A percentile compares a stretch with the other conserved stretches of the same genome.
Evolutionary conservation across 495 filamentous ascomycete species (phyloP).

Genomic region (Penicillium paradoxum): DNA sequence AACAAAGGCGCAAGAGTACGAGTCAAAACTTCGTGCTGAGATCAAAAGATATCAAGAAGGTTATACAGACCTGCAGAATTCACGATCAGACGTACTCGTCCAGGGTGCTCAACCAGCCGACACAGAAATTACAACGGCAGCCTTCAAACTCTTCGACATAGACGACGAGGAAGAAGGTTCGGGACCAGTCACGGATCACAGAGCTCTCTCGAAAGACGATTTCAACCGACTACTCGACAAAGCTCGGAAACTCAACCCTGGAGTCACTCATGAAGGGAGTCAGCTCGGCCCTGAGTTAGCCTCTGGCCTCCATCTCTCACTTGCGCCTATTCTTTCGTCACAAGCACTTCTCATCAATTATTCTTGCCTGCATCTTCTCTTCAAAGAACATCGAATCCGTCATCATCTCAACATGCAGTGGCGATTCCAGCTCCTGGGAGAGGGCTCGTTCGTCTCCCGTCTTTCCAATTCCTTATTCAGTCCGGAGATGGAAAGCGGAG

Average conservation of each 20-base stretch:
- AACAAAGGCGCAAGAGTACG: slow-evolving; percentile 57
- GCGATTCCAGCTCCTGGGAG: slow-evolving; percentile 75
- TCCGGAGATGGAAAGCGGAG: slow-evolving; percentile 74
- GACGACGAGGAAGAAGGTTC: slow-evolving; percentile 25
- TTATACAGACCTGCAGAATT: background rate
- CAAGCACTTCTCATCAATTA: slow-evolving; percentile 75
- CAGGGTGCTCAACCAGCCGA: background rate
- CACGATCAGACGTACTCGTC: background rate
- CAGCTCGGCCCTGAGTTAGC: slow-evolving; percentile 65
- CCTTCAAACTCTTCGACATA: slow-evolving; percentile 40
- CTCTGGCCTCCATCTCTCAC: slow-evolving; percentile 66
- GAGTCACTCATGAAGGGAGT: slow-evolving; percentile 3
- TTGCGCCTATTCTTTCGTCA: slow-evolving; percentile 64
- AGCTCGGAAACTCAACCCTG: slow-evolving; percentile 7
- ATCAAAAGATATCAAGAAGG: slow-evolving; percentile 36
- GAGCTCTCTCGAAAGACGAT: slow-evolving; percentile 25
- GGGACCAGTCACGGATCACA: slow-evolving; percentile 23
- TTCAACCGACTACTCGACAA: slow-evolving; percentile 25
- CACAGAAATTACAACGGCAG: slow-evolving; percentile 13
- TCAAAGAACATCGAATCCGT: slow-evolving; percentile 66
- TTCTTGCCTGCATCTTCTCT: slow-evolving; percentile 73
- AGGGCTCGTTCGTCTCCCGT: slow-evolving; percentile 74
- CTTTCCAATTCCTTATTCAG: slow-evolving; percentile 83
- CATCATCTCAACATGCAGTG: slow-evolving; percentile 72
- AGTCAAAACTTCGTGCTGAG: slow-evolving; percentile 43